A percentile compares a stretch with the other conserved stretches of the same genome.
Conservation (phyloP, 2,329 filamentous ascomycete species). For the Penicillium sp. region DNA sequence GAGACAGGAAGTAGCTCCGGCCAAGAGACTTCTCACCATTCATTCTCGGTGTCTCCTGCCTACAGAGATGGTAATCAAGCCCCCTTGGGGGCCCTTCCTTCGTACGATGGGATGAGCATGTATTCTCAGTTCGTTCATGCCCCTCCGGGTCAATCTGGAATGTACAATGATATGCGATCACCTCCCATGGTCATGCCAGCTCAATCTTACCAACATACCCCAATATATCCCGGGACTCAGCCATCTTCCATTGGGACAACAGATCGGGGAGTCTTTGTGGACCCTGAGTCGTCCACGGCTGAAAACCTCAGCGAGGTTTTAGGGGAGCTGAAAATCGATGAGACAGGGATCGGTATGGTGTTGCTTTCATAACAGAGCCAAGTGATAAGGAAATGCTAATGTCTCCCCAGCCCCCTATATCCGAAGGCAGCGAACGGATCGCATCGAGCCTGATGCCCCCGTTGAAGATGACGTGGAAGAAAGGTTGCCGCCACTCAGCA, state of each 20-base stretch:
- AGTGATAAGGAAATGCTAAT: constrained; percentile 8
- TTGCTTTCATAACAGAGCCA: neutral
- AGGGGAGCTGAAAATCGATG: constrained; percentile 82
- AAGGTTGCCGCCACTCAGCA: constrained; percentile 65
- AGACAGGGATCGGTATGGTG: constrained; percentile 74
- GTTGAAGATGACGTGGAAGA: constrained; percentile 69
- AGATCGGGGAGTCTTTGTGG: constrained; percentile 54
- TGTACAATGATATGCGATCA: constrained; percentile 34
- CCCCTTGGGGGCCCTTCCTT: constrained; percentile 42
- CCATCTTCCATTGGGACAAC: constrained; percentile 28
- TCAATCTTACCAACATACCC: constrained; percentile 30
- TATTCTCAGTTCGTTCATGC: constrained; percentile 41
- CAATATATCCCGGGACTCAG: constrained; percentile 28
- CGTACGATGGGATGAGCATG: constrained; percentile 48
- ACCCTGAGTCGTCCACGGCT: constrained; percentile 65
- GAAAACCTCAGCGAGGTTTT: constrained; percentile 76
- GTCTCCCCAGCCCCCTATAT: constrained; percentile 72
- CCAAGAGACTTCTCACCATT: constrained; percentile 52
- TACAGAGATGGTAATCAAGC: constrained; percentile 51
- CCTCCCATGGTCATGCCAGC: constrained; percentile 32
- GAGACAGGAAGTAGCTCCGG: constrained; percentile 30
- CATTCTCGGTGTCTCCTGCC: constrained; percentile 53
- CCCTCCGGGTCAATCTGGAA: constrained; percentile 26
- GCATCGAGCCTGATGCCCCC: constrained; percentile 54
- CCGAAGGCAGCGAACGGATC: constrained; percentile 58